These are phyloP conservation scores for Yamadazyma endophytica DNA, from an alignment of 805 yeast species.

Conservation along the genomic window DNA sequence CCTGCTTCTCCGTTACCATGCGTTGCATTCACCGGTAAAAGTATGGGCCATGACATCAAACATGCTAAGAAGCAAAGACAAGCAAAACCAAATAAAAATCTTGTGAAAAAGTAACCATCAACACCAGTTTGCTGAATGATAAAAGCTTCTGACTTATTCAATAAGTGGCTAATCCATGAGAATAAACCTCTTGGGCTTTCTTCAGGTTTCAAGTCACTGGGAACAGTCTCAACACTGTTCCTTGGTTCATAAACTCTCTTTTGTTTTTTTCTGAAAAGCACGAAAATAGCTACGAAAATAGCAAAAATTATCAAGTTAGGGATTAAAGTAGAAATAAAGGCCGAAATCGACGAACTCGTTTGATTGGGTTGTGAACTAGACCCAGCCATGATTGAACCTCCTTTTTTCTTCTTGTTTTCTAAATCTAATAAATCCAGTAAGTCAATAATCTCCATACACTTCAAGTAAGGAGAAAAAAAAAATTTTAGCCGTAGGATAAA, in stretches of 20 bases:
- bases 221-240: slow-evolving; percentile 40
- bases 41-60: slow-evolving; percentile 58
- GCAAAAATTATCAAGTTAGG: slow-evolving; percentile 40
- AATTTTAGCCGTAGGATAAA: no score
- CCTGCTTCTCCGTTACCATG: slow-evolving; percentile 50
- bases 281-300: slow-evolving; percentile 37
- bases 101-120: slow-evolving; percentile 73
- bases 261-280: slow-evolving; percentile 39
- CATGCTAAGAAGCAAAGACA: slow-evolving; percentile 51
- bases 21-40: slow-evolving; percentile 63
- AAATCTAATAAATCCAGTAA: no score
- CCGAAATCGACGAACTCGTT: slow-evolving; percentile 32
- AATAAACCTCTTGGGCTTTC: slow-evolving; percentile 42
- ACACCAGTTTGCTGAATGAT: slow-evolving; percentile 66
- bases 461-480: no score
- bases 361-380: no score
- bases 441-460: no score
- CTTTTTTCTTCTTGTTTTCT: no score
- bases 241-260: slow-evolving; percentile 53
- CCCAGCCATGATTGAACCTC: no score
- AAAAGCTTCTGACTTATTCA: slow-evolving; percentile 55
- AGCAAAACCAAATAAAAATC: slow-evolving; percentile 58
- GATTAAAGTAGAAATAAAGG: slow-evolving; percentile 45
- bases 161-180: slow-evolving; percentile 51
- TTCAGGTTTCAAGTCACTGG: slow-evolving; percentile 41